Percentiles rank a stretch among this genome's conserved stretches.
Conservation (phyloP, 2,329 filamentous ascomycete species). For the Epicoccum nigrum region DNA sequence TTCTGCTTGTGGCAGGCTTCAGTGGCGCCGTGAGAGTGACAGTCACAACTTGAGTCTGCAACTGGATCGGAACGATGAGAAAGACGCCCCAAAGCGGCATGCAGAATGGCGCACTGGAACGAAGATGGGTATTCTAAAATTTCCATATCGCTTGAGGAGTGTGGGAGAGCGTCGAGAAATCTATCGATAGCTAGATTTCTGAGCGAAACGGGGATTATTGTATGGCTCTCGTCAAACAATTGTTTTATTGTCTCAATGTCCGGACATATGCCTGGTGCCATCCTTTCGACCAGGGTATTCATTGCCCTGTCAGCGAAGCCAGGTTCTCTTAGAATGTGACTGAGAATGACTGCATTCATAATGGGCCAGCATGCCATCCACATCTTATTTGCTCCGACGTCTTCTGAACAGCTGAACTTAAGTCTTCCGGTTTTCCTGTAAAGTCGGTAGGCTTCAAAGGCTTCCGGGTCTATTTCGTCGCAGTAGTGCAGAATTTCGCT, state of each 20-base stretch:
- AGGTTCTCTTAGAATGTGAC: not conserved
- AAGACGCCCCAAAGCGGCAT: not conserved
- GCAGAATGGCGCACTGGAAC: not conserved
- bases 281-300: not conserved
- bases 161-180: not conserved
- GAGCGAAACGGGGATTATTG: not conserved
- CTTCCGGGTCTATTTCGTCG: constrained; percentile 8
- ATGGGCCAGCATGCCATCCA: constrained; percentile 4
- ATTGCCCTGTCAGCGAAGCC: constrained; percentile 1
- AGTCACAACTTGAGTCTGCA: not conserved
- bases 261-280: not conserved
- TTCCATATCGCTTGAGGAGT: not conserved
- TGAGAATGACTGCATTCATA: not conserved
- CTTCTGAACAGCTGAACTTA: not conserved
- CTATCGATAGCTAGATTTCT: not conserved
- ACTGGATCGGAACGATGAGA: not conserved
- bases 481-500: too few relatives aligned
- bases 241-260: constrained; percentile 1
- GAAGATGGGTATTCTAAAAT: not conserved
- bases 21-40: not conserved
- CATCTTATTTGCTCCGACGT: not conserved
- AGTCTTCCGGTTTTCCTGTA: not conserved
- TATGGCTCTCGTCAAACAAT: not conserved
- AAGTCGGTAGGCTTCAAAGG: not conserved
- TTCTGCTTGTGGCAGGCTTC: constrained; percentile 2